A percentile compares a stretch with the other conserved stretches of the same genome.
Evolutionary conservation across 2,329 filamentous ascomycete genomes (phyloP).

Genomic region (Lanzia echinophila): DNA sequence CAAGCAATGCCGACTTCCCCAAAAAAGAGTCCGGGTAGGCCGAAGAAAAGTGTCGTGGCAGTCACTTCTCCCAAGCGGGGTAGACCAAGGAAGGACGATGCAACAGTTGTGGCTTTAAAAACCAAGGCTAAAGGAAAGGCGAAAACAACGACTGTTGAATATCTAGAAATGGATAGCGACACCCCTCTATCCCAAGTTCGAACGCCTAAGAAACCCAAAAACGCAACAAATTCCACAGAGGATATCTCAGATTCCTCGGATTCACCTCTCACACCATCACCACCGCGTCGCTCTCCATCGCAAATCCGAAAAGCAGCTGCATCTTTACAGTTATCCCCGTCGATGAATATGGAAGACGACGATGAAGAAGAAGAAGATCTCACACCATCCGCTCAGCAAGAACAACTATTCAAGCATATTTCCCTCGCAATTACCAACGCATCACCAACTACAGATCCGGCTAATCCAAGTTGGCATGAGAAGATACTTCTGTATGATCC

Average conservation of each 20-base stretch:
- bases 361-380: constrained; percentile 12
- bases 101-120: constrained; percentile 10
- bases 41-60: too few species aligned
- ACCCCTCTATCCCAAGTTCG: constrained; percentile 17
- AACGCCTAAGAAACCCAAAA: constrained; percentile 28
- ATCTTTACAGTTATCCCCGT: constrained; percentile 11
- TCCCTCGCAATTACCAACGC: constrained; percentile 47
- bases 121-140: constrained; percentile 14
- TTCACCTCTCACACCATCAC: constrained; percentile 18
- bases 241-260: constrained; percentile 51
- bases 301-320: constrained; percentile 14
- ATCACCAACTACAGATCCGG: constrained; percentile 43
- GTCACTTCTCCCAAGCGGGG: too few species aligned
- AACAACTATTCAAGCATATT: constrained; percentile 45
- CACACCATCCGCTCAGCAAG: constrained; percentile 36
- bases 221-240: constrained; percentile 24
- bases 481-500: constrained; percentile 93
- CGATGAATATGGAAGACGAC: not conserved
- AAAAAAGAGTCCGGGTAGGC: constrained; percentile 34
- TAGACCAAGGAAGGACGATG: constrained; percentile 34
- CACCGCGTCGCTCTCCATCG: constrained; percentile 20
- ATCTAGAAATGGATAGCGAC: constrained; percentile 18
- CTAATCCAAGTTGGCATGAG: constrained; percentile 70
- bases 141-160: constrained; percentile 17
- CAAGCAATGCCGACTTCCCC: constrained; percentile 29